Evolutionary conservation across 2,329 filamentous ascomycete species (phyloP), one percentile per base, ranked within the genome.

Genomic region (Penicillium sp.): DNA sequence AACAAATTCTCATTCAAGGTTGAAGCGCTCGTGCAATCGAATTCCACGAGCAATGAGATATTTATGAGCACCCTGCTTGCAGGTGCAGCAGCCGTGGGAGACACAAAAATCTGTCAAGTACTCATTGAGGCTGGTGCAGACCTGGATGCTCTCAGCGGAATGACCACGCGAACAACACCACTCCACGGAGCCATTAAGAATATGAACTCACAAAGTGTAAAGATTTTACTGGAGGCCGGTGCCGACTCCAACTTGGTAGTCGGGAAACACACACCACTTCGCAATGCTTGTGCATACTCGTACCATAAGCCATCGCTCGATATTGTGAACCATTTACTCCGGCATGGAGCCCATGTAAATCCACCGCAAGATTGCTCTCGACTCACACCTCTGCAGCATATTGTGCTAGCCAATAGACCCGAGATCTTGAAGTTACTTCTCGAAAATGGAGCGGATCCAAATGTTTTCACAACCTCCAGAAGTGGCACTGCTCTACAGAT

Each of bases 401-500:
- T 3, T n/a, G 16, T 7, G 7, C 4, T 2, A 1, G 5, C 1
- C 13, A 6, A 1, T n/a, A 2, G 8, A 3, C 33, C 13, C 8
- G 33, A 35, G 10, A 6, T 35, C 13, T 6, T 35, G 33, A 14
- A n/a, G 5, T 3, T n/a, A 7, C 33, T 35, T 16, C 33, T 35
- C 33, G 16, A 35, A 6, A n/a, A 35, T 3, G 16, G 16, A 16
- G 33, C 33, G 33, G 16, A 35, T 16, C 33, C 33, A 7, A 35
- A 35, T 35, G 27, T 29, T 29, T n/a, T n/a, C 33, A 8, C 3
- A 35, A 16, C 33, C 13, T 35, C 33, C 7, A 35, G 2, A 3
- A 35, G 11, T 7, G 33, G 14, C 13, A 35, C 33, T 16, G 33
- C 33, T 35, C 16, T 35, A 35, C 33, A 35, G 16, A 35, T n/a